Base-by-base conservation (phyloP, 2,329 filamentous ascomycete species). In the Epichloe bromicola region DNA sequence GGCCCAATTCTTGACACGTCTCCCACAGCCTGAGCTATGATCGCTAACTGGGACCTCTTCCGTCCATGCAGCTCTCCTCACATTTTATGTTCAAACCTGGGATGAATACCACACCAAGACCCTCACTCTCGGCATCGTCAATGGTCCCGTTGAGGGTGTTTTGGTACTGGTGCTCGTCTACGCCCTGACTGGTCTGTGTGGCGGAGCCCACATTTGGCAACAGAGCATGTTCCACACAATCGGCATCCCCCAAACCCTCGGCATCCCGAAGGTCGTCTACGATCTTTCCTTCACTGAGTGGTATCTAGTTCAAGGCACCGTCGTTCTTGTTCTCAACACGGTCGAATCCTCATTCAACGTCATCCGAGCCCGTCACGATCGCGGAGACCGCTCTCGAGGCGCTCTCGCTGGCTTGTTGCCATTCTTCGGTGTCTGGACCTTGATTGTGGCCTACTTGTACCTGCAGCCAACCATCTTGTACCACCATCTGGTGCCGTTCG, bases 81-180 rank as follows among this genome's bases (percentile, higher is more conserved):
- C 93, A n/a, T 98, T 98, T 69, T 97, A 97, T 67, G 85, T 97
- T 41, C 93, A 97, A 67, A 97, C 93, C 36, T 98, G 93, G 93
- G 93, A 98, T 64, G 93, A 97, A 67, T 98, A 97, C 70, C 91
- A 97, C 71, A 98, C 93, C 48, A 90, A 96, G 68, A 93, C 90
- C 3, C 79, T 98, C 46, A 96, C 89, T 1, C 79, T 98, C 5
- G 93, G 93, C 53, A 73, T 97, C 55, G 77, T 98, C 58, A 96
- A 91, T 57, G 93, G 93, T 0, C 93, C 93, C 4, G 93, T 98
- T 38, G 93, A 98, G 70, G 93, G 93, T 48, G 85, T 98, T 51
- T 70, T 97, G 45, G 89, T 88, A 40, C 76, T 98, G 19, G 84
- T 88, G 60, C 65, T 78, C 51, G 82, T 98, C 53, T 97, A 93